Conservation (phyloP, 768 basidiomycete genomes). For the Boletus insuetus region DNA sequence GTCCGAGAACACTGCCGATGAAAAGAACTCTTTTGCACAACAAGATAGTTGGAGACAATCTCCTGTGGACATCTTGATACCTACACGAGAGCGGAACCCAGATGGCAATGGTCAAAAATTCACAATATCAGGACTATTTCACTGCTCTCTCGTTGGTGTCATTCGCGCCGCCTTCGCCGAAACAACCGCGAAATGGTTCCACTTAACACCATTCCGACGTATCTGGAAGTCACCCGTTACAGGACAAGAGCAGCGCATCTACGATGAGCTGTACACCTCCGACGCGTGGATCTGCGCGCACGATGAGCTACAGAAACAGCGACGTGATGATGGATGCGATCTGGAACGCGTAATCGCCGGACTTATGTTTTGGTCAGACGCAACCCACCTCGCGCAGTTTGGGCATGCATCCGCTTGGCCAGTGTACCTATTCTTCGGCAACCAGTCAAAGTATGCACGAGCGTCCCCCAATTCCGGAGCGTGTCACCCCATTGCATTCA, state of each 20-base stretch:
- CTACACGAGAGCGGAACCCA: slow-evolving; percentile 20
- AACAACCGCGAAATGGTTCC: slow-evolving; percentile 12
- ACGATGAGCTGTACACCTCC: slow-evolving; percentile 26
- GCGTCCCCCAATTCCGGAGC: not conserved
- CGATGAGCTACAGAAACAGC: slow-evolving; percentile 20
- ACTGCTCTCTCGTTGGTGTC: slow-evolving; percentile 18
- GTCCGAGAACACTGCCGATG: too few relatives aligned
- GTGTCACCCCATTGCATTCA: not conserved
- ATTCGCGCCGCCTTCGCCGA: slow-evolving; percentile 10
- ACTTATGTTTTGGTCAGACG: not conserved
- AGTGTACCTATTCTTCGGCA: not conserved
- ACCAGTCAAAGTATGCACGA: not conserved
- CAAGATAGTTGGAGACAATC: slow-evolving; percentile 13
- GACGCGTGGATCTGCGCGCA: slow-evolving; percentile 22
- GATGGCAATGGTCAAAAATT: slow-evolving; percentile 17
- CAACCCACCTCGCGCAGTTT: not conserved
- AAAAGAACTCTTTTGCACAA: too few relatives aligned
- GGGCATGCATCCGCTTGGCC: not conserved
- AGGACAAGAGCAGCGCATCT: slow-evolving; percentile 10
- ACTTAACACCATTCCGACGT: slow-evolving; percentile 25
- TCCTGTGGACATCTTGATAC: slow-evolving; percentile 25
- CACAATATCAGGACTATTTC: slow-evolving; percentile 27
- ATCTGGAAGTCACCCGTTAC: slow-evolving; percentile 15
- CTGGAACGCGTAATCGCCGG: not conserved
- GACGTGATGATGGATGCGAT: slow-evolving; percentile 10